Base-by-base conservation (phyloP, 2,329 filamentous ascomycete species). In the Alternaria metachromatica region DNA sequence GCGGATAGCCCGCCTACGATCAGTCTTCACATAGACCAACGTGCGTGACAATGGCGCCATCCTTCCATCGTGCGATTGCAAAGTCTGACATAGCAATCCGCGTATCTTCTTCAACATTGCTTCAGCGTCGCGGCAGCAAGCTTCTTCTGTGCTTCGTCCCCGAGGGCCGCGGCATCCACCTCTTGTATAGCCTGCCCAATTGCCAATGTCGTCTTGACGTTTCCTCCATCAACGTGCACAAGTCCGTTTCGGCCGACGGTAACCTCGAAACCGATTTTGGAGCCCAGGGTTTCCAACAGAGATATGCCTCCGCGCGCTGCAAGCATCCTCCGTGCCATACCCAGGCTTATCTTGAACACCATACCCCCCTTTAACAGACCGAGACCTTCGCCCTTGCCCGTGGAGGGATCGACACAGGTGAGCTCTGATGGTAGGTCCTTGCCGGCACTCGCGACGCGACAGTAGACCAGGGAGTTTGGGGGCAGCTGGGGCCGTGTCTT, bases 181-280 rank as follows among this genome's bases (percentile, higher is more conserved):
- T 92, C 88, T 72, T 87, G 86, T 51, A 99, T 83, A 46, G 93
- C 92, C 70, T 88, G 88, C 1, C 94, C 95, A 60, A 98, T 92
- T 1, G 89, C 87, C 65, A 97, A 83, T 8, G 94, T 90, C 30
- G 89, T 89, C 81, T 87, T 91, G 41, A 90, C 82, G 65, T 85
- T 91, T 26, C 91, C 92, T 69, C 91, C 94, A 75, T 95, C 90
- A 13, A 98, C 92, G 94, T 96, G 98, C 21, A 98, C 87, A 78
- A 89, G 90, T 44, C 96, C 96, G 80, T 99, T 99, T 75, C 93
- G 88, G 18, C 96, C 96, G 9, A 97, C 92, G 0, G 95, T 95
- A 63, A 96, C 92, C 84, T 99, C 96, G 78, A 98, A 99, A 20
- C 92, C 89, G 13, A 97, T 81, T 58, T 93, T 95, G 62, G 90